A percentile compares a stretch with the other conserved stretches of the same genome.
These are phyloP conservation scores for Phytophthora agathidicida DNA, from an alignment of 352 stramenopile species.

Conservation along the genomic window DNA sequence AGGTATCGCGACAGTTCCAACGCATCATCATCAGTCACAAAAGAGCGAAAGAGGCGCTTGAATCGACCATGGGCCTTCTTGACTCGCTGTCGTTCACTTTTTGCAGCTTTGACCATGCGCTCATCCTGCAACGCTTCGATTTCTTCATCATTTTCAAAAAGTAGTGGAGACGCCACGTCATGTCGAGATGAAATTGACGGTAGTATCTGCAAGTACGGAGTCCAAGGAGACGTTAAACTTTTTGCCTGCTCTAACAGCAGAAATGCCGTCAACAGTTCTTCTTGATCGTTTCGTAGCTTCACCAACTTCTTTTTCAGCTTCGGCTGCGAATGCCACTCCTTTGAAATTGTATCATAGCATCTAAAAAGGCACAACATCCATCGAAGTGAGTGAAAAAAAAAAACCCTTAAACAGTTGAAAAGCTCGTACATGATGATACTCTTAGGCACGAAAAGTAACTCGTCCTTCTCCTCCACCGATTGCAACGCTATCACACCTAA, in stretches of 20 bases:
- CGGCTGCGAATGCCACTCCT: constrained; percentile 18
- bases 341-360: constrained; percentile 45
- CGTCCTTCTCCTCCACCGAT: constrained; percentile 33
- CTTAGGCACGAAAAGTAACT: constrained; percentile 51
- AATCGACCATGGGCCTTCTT: constrained; percentile 50
- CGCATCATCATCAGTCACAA: constrained; percentile 8
- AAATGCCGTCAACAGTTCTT: constrained; percentile 72
- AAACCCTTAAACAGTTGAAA: too few species aligned
- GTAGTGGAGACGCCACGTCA: constrained; percentile 40
- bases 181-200: constrained; percentile 25
- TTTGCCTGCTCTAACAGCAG: constrained; percentile 61
- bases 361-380: constrained; percentile 10
- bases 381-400: constrained; percentile 3
- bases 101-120: constrained; percentile 38
- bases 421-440: constrained; percentile 51
- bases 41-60: constrained; percentile 45
- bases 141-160: constrained; percentile 33
- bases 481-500: constrained; percentile 37
- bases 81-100: constrained; percentile 27
- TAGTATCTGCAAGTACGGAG: constrained; percentile 59
- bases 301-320: constrained; percentile 43
- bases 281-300: constrained; percentile 37
- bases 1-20: constrained; percentile 31
- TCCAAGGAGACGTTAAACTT: constrained; percentile 45
- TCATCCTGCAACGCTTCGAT: constrained; percentile 55